phyloP scores from a whole-genome alignment of 1,284 basidiomycete species.

The Pterulicium gracile region DNA sequence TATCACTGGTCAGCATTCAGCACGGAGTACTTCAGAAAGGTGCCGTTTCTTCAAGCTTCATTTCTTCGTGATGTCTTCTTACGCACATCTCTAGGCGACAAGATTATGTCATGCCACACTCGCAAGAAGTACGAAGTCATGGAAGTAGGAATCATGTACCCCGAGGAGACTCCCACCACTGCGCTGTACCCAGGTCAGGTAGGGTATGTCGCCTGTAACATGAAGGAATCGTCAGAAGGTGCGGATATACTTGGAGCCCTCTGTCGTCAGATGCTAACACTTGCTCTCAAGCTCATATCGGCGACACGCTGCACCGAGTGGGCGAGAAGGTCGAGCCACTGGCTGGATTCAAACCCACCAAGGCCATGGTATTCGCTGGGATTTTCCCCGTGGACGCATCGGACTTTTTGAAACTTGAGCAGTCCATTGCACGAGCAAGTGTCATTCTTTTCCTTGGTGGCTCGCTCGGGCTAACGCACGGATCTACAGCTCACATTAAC shows the following conservation, averaged over 20 bases:
- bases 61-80: slow-evolving; percentile 6
- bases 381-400: slow-evolving; percentile 89
- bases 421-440: slow-evolving; percentile 83
- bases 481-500: slow-evolving; percentile 65
- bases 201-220: slow-evolving; percentile 86
- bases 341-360: slow-evolving; percentile 87
- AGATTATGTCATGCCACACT: slow-evolving; percentile 78
- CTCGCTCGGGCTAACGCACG: slow-evolving; percentile 4
- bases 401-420: slow-evolving; percentile 91
- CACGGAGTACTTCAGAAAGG: slow-evolving; percentile 57
- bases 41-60: slow-evolving; percentile 14
- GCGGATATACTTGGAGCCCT: not conserved
- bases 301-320: slow-evolving; percentile 83
- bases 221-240: slow-evolving; percentile 99
- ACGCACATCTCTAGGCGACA: slow-evolving; percentile 56
- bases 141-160: slow-evolving; percentile 89
- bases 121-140: slow-evolving; percentile 88
- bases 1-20: slow-evolving; percentile 83
- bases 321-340: slow-evolving; percentile 76
- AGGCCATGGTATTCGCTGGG: slow-evolving; percentile 96
- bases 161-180: slow-evolving; percentile 69
- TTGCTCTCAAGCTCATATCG: slow-evolving; percentile 61
- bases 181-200: slow-evolving; percentile 82
- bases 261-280: slow-evolving; percentile 10
- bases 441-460: slow-evolving; percentile 5